Conservation (phyloP, 1,284 basidiomycete species). For the Pseudozyma tsukubaensis region DNA sequence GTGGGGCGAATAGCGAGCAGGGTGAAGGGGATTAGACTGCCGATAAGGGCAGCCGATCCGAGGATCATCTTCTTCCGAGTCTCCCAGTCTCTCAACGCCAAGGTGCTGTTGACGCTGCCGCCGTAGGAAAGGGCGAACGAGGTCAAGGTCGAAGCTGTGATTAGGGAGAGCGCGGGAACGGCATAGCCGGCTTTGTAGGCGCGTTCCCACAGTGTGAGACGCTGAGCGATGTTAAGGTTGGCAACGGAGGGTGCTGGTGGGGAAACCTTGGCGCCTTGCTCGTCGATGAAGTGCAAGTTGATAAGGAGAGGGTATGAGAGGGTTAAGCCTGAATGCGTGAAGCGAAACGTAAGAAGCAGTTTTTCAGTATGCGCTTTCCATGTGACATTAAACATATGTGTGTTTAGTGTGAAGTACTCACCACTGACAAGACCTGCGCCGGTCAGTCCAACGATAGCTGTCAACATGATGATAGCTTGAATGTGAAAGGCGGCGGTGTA, state of each 20-base stretch:
- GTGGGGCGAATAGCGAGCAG: constrained; percentile 26
- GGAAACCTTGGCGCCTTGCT: constrained; percentile 31
- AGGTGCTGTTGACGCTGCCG: constrained; percentile 19
- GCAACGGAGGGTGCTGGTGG: constrained; percentile 20
- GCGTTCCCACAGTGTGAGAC: constrained; percentile 42
- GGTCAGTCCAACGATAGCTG: constrained; percentile 34
- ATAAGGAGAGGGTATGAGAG: constrained; percentile 28
- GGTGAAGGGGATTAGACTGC: constrained; percentile 25
- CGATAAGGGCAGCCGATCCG: constrained; percentile 22
- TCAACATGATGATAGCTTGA: constrained; percentile 3
- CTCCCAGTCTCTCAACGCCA: constrained; percentile 14
- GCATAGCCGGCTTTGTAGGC: constrained; percentile 26
- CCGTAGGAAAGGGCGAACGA: constrained; percentile 14
- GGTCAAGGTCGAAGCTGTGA: constrained; percentile 13
- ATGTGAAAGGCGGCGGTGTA: not conserved
- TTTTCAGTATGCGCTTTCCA: not conserved
- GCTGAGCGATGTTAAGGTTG: constrained; percentile 36
- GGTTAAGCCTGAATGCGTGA: constrained; percentile 16
- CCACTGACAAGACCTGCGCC: constrained; percentile 31
- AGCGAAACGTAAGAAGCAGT: not conserved
- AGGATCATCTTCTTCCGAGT: constrained; percentile 21
- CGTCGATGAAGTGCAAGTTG: constrained; percentile 33
- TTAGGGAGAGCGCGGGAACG: constrained; percentile 21
- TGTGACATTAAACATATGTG: not conserved
- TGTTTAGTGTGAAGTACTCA: not conserved